Evolutionary conservation across 1,284 basidiomycete species (phyloP).

Genomic region (Puccinia coronata): DNA sequence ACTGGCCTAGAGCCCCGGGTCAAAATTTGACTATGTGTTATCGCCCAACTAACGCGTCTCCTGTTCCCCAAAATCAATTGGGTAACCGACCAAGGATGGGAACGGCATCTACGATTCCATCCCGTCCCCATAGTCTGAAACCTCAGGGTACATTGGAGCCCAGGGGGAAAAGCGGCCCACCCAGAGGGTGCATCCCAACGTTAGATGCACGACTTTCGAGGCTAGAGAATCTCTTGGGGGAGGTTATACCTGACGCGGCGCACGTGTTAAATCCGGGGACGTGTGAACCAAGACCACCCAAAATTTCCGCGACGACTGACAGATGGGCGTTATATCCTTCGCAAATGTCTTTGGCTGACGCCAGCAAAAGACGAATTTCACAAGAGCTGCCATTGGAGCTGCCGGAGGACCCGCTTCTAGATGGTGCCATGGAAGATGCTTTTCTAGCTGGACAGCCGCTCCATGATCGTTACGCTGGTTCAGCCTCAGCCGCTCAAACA

Average conservation of each 20-base stretch:
- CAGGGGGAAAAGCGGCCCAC: background rate
- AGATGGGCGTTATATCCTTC: background rate
- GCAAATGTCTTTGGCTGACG: background rate
- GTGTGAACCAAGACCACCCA: background rate
- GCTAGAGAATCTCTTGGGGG: slow-evolving; percentile 33
- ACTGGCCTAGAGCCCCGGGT: too few species aligned
- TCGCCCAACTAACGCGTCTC: background rate
- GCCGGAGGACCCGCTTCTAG: slow-evolving; percentile 37
- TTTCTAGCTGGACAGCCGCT: slow-evolving; percentile 29
- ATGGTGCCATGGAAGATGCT: slow-evolving; percentile 41
- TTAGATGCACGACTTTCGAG: slow-evolving; percentile 40
- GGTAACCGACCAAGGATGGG: background rate
- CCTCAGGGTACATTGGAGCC: background rate
- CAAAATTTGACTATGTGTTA: too few species aligned
- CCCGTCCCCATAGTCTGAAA: background rate
- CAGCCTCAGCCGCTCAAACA: background rate
- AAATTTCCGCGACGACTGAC: background rate
- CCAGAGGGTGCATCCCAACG: slow-evolving; percentile 24
- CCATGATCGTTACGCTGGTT: background rate
- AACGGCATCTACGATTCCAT: background rate
- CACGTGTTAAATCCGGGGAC: background rate
- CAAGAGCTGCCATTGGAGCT: background rate
- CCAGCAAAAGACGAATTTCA: background rate
- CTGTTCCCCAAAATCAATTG: background rate
- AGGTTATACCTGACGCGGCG: slow-evolving; percentile 19